A percentile compares a stretch with the other conserved stretches of the same genome.
Evolutionary conservation across 345 rosid species (phyloP).

Genomic region (Theobroma cacao): DNA sequence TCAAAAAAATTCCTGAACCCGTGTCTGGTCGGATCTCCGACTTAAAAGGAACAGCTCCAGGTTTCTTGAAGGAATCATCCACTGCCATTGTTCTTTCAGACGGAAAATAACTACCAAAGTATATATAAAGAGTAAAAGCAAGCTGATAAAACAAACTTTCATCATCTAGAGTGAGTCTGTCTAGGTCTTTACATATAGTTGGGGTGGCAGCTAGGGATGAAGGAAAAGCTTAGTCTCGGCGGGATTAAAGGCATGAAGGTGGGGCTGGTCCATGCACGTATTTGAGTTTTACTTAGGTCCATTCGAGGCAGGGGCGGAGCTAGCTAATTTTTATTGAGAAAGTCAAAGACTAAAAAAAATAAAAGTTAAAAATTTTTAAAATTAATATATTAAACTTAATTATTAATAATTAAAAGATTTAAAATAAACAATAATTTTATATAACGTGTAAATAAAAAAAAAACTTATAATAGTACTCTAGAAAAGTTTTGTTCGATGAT

Average conservation of each 20-base stretch:
- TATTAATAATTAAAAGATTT: too few relatives aligned
- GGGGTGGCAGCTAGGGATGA: background rate
- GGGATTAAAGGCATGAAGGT: conserved; percentile 56
- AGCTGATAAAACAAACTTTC: background rate
- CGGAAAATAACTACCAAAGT: background rate
- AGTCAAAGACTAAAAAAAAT: too few relatives aligned
- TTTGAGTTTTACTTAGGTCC: conserved; percentile 32
- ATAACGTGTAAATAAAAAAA: too few relatives aligned
- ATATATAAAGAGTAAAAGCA: background rate
- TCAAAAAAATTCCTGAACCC: too few relatives aligned
- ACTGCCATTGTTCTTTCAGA: conserved; percentile 24
- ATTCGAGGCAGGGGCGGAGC: background rate
- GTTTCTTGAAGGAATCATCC: conserved; percentile 76
- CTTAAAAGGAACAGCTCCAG: conserved; percentile 82
- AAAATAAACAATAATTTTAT: too few relatives aligned
- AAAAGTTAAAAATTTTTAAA: too few relatives aligned
- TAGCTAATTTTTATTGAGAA: too few relatives aligned
- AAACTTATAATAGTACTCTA: too few relatives aligned
- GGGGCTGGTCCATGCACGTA: conserved; percentile 29
- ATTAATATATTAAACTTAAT: too few relatives aligned
- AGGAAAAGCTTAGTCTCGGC: conserved; percentile 21
- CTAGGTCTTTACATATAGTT: background rate
- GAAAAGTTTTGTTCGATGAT: too few relatives aligned
- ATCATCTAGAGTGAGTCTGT: background rate
- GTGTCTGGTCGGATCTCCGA: conserved; percentile 71